Base-by-base conservation (phyloP, 495 filamentous ascomycete species). In the Lepraria neglecta region DNA sequence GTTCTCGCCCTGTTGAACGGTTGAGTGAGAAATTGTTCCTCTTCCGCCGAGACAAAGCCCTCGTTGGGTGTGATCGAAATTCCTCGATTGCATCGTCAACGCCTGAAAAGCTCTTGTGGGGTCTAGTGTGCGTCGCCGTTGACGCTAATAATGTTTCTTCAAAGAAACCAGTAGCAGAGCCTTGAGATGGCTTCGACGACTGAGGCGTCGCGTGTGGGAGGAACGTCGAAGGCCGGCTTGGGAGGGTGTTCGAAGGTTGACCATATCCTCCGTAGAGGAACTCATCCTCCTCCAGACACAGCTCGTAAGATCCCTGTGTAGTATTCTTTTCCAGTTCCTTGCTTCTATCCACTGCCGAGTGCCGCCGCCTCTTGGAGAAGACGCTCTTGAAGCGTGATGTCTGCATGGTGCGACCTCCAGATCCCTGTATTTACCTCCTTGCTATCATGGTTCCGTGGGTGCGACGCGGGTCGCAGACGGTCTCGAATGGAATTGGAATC, bases 31-130 rank as follows among this genome's bases (percentile, higher is more conserved):
- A 55, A 12, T 48, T n/a, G 59, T 56, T 63, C 58, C 47, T 58
- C 19, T 50, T 61, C 4, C 56, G 55, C 33, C 61, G 53, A 28
- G 55, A 61, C 5, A 50, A 14, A 28, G 42, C 48, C 28, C 60
- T 56, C 33, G 46, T 52, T 9, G 61, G 46, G 27, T 19, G 56
- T 9, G 38, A 55, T 11, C 47, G 40, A n/a, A 55, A 38, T 14
- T 59, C 50, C 11, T 48, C 75, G 56, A 79, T 72, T 6, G 75
- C 73, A 56, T 78, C 75, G 48, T 74, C 73, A 38, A 79, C 60
- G 27, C 67, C 75, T 15, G 77, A 80, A 65, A 79, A 80, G 67
- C 76, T 78, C 60, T 76, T 77, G 43, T 45, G 54, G 1, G 52
- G 56, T 30, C 43, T 54, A 30, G 40, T 45, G 44, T 59, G 57